A percentile compares a stretch with the other conserved stretches of the same genome.
Evolutionary conservation across 2,329 filamentous ascomycete species (phyloP).

Genomic region (Fonsecaea nubica): DNA sequence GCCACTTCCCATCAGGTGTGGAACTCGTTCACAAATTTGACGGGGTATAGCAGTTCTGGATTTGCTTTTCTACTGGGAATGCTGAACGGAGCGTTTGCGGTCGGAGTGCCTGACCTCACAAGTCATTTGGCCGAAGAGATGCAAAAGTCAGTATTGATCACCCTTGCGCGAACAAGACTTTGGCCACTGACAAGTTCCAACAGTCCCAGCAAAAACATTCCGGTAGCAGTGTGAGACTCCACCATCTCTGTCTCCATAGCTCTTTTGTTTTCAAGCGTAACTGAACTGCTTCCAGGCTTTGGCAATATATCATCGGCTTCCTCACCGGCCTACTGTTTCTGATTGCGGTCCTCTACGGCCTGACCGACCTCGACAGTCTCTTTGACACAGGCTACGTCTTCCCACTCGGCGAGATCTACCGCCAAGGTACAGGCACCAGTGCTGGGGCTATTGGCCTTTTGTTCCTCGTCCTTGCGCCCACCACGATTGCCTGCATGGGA

Average conservation of each 20-base stretch:
- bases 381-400: conserved; percentile 52
- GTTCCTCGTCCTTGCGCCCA: conserved; percentile 61
- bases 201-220: conserved; percentile 59
- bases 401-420: conserved; percentile 71
- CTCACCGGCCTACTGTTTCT: conserved; percentile 56
- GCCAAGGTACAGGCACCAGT: conserved; percentile 60
- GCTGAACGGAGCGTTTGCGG: conserved; percentile 71
- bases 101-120: conserved; percentile 70
- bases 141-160: conserved; percentile 53
- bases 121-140: conserved; percentile 70
- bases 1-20: conserved; percentile 59
- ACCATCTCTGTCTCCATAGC: not conserved
- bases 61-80: conserved; percentile 72
- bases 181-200: not conserved
- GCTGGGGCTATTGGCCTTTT: conserved; percentile 60
- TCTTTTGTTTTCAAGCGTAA: not conserved
- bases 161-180: not conserved
- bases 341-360: conserved; percentile 59
- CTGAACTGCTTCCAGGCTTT: conserved; percentile 1
- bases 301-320: conserved; percentile 57
- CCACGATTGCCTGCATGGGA: conserved; percentile 36
- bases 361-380: conserved; percentile 52
- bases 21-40: conserved; percentile 59
- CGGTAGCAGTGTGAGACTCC: conserved; percentile 51
- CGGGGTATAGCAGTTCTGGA: conserved; percentile 53